Conservation (phyloP, 1,284 basidiomycete genomes). For the Ustilago hordei region DNA sequence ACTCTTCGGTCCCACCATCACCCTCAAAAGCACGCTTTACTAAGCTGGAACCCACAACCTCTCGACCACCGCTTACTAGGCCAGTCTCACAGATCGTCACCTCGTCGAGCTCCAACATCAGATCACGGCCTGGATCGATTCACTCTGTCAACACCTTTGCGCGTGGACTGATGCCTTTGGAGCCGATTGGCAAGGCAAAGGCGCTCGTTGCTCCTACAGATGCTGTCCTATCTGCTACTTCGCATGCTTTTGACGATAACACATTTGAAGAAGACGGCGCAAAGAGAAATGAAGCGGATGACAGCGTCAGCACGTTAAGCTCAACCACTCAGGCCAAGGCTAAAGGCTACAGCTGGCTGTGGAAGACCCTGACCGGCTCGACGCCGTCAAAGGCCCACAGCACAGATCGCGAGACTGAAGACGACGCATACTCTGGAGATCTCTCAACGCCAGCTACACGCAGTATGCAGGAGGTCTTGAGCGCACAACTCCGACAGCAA, state of each 20-base stretch:
- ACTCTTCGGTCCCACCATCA: slow-evolving; percentile 15
- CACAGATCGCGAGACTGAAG: slow-evolving; percentile 10
- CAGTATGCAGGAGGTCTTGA: slow-evolving; percentile 57
- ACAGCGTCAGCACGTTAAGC: slow-evolving; percentile 27
- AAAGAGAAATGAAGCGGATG: slow-evolving; percentile 23
- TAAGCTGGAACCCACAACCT: slow-evolving; percentile 16
- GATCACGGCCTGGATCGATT: slow-evolving; percentile 53
- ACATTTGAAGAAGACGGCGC: neutral
- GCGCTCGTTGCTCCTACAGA: slow-evolving; percentile 56
- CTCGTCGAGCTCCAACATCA: slow-evolving; percentile 13
- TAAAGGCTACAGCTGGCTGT: slow-evolving; percentile 54
- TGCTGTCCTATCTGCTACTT: slow-evolving; percentile 44
- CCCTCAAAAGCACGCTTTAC: slow-evolving; percentile 29
- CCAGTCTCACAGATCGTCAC: slow-evolving; percentile 45
- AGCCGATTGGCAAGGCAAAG: slow-evolving; percentile 60
- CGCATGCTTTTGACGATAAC: slow-evolving; percentile 31
- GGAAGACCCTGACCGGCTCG: slow-evolving; percentile 52
- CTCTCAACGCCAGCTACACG: slow-evolving; percentile 54
- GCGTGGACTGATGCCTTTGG: slow-evolving; percentile 50
- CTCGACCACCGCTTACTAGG: slow-evolving; percentile 21
- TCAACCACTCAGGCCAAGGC: slow-evolving; percentile 19
- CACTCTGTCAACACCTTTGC: slow-evolving; percentile 54
- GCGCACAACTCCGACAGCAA: slow-evolving; percentile 48
- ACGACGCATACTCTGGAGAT: slow-evolving; percentile 2
- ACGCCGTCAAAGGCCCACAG: slow-evolving; percentile 16